Percentiles rank a stretch among this genome's conserved stretches.
phyloP scores from a whole-genome alignment of 2,329 filamentous ascomycete genomes.

The Clonostachys rhizophaga region DNA sequence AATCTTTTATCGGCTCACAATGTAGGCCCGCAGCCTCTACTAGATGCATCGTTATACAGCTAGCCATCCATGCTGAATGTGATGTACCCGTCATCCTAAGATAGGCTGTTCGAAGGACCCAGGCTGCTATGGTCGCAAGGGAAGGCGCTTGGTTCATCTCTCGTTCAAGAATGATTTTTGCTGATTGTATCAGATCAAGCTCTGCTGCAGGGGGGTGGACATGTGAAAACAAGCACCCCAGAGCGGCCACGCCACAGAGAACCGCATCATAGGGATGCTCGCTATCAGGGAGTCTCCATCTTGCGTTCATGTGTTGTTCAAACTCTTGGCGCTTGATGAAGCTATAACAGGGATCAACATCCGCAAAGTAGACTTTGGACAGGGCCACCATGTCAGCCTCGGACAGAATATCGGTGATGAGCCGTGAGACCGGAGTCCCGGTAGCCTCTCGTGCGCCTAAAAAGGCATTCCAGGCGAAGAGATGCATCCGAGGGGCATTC shows the following conservation, averaged over 20 bases:
- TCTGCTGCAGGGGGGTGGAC: conserved; percentile 32
- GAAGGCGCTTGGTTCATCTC: conserved; percentile 21
- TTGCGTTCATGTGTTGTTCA: neutral
- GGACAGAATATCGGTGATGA: conserved; percentile 38
- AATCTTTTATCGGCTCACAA: conserved; percentile 22
- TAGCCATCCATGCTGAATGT: conserved; percentile 52
- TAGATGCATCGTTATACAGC: conserved; percentile 52
- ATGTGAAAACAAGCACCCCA: conserved; percentile 47
- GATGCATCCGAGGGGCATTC: conserved; percentile 45
- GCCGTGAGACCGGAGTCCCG: conserved; percentile 10
- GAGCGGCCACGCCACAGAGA: conserved; percentile 48
- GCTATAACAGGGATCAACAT: conserved; percentile 46
- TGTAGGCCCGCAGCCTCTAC: conserved; percentile 48
- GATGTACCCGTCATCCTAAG: conserved; percentile 47
- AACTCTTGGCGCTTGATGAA: conserved; percentile 29
- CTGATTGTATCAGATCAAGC: conserved; percentile 37
- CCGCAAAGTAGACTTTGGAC: conserved; percentile 43
- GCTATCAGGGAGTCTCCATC: neutral
- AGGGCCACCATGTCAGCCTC: conserved; percentile 40
- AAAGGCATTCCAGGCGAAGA: conserved; percentile 50
- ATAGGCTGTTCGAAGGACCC: conserved; percentile 49
- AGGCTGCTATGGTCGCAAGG: conserved; percentile 34
- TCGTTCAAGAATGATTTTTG: conserved; percentile 38
- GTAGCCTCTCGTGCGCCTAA: conserved; percentile 18
- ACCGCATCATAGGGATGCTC: conserved; percentile 37